These are phyloP conservation scores for Sophora flavescens DNA, from an alignment of 306 rosid genomes.

Conservation along the genomic window DNA sequence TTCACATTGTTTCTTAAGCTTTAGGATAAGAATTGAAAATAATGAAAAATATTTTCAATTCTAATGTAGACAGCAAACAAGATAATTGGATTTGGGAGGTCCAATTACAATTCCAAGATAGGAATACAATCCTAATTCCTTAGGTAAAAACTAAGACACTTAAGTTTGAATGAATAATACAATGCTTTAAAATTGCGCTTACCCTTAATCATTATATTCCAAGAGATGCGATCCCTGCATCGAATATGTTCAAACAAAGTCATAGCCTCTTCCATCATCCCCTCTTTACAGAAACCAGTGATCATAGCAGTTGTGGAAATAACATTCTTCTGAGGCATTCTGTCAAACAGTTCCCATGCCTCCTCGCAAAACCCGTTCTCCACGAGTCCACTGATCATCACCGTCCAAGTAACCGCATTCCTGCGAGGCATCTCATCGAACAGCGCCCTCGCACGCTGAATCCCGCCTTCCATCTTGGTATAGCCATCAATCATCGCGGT, in stretches of 20 bases:
- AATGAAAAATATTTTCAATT: too few species aligned
- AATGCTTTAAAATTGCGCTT: background rate
- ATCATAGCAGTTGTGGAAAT: constrained; percentile 58
- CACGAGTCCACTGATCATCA: constrained; percentile 62
- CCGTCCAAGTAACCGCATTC: constrained; percentile 61
- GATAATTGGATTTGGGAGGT: too few species aligned
- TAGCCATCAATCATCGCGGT: constrained; percentile 64
- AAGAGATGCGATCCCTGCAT: constrained; percentile 55
- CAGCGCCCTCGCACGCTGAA: constrained; percentile 54
- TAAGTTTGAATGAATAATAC: too few species aligned
- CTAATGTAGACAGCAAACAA: too few species aligned
- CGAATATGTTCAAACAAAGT: constrained; percentile 53
- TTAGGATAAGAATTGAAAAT: too few species aligned
- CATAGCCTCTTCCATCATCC: constrained; percentile 58
- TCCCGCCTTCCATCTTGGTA: constrained; percentile 49
- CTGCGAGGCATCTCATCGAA: constrained; percentile 56
- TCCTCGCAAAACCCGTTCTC: constrained; percentile 58
- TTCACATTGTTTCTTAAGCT: too few species aligned
- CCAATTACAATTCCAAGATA: too few species aligned
- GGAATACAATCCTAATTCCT: background rate
- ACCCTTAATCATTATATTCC: constrained; percentile 71
- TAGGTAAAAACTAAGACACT: too few species aligned
- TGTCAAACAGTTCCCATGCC: constrained; percentile 55
- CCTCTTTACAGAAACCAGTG: constrained; percentile 61
- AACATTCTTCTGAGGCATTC: constrained; percentile 61